A percentile compares a stretch with the other conserved stretches of the same genome.
Conservation (phyloP, 306 rosid genomes). For the Elaeagnus macrophylla region DNA sequence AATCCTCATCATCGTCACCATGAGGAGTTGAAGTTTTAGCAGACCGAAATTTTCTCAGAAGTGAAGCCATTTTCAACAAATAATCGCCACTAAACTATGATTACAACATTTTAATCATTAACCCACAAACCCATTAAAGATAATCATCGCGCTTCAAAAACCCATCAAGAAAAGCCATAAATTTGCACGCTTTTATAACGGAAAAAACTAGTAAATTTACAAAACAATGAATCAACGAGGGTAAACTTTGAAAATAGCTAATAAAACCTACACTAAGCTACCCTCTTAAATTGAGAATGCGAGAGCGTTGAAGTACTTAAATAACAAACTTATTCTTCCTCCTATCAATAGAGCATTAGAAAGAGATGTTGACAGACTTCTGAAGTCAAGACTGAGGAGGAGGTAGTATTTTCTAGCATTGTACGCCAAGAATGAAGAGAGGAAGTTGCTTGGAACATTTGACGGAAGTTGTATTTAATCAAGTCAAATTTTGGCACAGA, state of each 20-base stretch:
- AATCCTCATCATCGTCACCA: constrained; percentile 13
- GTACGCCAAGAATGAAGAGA: background rate
- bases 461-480: background rate
- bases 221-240: background rate
- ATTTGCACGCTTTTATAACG: background rate
- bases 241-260: background rate
- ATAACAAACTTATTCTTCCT: too few relatives aligned
- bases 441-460: constrained; percentile 2
- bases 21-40: constrained; percentile 25
- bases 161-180: background rate
- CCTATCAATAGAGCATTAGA: background rate
- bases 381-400: background rate
- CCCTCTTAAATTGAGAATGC: too few relatives aligned
- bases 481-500: background rate
- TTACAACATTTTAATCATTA: background rate
- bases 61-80: constrained; percentile 29
- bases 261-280: too few relatives aligned
- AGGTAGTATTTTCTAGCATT: background rate
- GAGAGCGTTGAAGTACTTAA: too few relatives aligned
- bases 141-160: background rate
- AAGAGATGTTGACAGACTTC: background rate
- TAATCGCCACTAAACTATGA: background rate
- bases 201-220: background rate
- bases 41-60: constrained; percentile 33
- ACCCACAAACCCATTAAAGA: constrained; percentile 1